These are phyloP conservation scores for Rhizopus arrhizus DNA, from an alignment of 371 early-diverging fungal species.

Conservation along the genomic window DNA sequence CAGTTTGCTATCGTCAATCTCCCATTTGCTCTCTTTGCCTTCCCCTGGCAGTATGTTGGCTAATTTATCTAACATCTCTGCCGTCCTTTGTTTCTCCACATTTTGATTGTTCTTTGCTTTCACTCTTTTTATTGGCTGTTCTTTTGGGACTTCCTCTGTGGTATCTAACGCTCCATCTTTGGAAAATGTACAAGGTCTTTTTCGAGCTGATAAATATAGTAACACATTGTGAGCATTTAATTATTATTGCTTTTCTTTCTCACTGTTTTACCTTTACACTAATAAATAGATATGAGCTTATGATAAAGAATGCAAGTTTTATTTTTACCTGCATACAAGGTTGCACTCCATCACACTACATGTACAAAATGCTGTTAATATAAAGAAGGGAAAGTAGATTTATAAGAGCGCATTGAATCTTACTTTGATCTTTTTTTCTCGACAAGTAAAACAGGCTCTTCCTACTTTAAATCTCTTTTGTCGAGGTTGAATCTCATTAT, in stretches of 20 bases:
- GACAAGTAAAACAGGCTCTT: slow-evolving; percentile 50
- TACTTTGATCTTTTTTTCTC: slow-evolving; percentile 58
- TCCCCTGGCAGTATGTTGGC: slow-evolving; percentile 26
- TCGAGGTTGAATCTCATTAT: slow-evolving; percentile 13
- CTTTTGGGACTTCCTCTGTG: background rate
- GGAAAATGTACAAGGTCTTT: slow-evolving; percentile 33
- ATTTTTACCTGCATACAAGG: slow-evolving; percentile 58
- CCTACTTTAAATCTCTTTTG: slow-evolving; percentile 51
- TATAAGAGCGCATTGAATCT: background rate
- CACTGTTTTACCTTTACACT: slow-evolving; percentile 23
- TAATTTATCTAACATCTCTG: slow-evolving; percentile 18
- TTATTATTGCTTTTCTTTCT: background rate
- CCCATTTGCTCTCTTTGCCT: slow-evolving; percentile 39
- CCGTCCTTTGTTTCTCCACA: slow-evolving; percentile 8
- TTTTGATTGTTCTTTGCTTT: slow-evolving; percentile 2
- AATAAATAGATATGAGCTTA: slow-evolving; percentile 1
- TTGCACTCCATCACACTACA: slow-evolving; percentile 54
- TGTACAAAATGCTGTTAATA: background rate
- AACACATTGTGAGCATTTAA: background rate
- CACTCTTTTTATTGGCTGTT: slow-evolving; percentile 2
- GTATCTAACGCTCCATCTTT: slow-evolving; percentile 27
- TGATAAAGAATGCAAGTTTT: too few species aligned
- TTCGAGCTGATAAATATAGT: slow-evolving; percentile 20
- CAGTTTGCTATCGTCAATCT: slow-evolving; percentile 10
- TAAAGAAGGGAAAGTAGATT: background rate